phyloP scores from a whole-genome alignment of 192 early-diverging fungal genomes.

The Lunasporangiospora selenospora region DNA sequence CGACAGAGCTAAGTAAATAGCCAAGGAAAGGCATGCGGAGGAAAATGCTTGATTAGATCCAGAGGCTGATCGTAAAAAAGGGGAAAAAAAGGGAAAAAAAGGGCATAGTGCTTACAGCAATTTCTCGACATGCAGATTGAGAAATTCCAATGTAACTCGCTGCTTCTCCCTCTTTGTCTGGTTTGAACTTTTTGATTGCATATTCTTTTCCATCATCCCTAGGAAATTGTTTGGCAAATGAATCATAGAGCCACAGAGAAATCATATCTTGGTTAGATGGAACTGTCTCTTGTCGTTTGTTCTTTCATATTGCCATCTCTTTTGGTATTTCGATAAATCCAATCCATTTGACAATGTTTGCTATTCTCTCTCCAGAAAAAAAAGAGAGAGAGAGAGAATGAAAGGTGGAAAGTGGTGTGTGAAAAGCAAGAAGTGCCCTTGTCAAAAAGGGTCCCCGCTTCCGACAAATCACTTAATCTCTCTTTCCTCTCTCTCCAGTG shows the following conservation, averaged over 20 bases:
- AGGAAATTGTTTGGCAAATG: background rate
- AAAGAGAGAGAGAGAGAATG: background rate
- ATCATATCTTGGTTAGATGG: no score
- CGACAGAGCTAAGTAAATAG: constrained; percentile 72
- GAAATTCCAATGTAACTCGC: constrained; percentile 81
- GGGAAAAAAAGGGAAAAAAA: background rate
- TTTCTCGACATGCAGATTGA: constrained; percentile 94
- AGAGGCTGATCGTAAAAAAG: background rate
- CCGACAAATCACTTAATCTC: no score
- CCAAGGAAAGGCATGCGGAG: background rate
- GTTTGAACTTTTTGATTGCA: constrained; percentile 98
- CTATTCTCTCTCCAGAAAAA: background rate
- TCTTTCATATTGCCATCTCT: background rate
- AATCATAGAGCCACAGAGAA: background rate
- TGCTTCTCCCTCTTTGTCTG: constrained; percentile 90
- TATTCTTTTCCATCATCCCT: constrained; percentile 66
- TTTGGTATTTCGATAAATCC: background rate
- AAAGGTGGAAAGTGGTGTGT: background rate
- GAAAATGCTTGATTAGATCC: background rate
- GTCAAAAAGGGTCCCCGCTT: no score
- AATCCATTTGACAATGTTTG: no score
- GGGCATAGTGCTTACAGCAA: constrained; percentile 61
- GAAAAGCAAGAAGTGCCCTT: no score
- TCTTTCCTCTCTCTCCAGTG: no score
- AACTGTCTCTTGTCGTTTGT: background rate